phyloP scores from a whole-genome alignment of 805 yeast species.

The Starmerella tilneyi region DNA sequence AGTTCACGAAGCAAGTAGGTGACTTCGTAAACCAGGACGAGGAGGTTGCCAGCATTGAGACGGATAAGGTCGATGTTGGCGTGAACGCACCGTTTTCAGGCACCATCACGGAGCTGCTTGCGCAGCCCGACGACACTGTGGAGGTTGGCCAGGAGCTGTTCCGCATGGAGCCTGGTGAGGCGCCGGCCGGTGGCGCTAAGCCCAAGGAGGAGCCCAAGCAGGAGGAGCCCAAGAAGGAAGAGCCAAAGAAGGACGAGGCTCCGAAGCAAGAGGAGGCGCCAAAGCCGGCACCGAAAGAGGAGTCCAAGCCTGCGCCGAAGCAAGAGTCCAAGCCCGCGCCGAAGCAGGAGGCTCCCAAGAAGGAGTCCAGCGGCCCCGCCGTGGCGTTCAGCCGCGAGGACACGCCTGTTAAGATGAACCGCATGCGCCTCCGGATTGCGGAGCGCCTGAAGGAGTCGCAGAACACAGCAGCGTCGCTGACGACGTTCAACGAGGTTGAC shows the following conservation, averaged over 20 bases:
- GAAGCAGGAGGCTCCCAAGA: neutral
- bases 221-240: constrained; percentile 31
- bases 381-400: constrained; percentile 64
- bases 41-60: constrained; percentile 90
- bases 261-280: constrained; percentile 31
- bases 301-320: constrained; percentile 29
- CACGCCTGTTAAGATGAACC: constrained; percentile 93
- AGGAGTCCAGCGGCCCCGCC: constrained; percentile 32
- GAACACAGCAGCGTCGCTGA: constrained; percentile 95
- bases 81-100: constrained; percentile 92
- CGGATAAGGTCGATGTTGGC: constrained; percentile 95
- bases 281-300: constrained; percentile 27
- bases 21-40: constrained; percentile 82
- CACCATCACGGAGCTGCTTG: constrained; percentile 74
- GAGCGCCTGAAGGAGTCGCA: constrained; percentile 98
- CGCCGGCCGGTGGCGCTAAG: constrained; percentile 46
- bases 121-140: constrained; percentile 80
- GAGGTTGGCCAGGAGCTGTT: constrained; percentile 89
- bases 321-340: no score
- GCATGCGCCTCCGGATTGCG: constrained; percentile 98
- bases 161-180: constrained; percentile 69
- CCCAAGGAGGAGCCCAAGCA: constrained; percentile 25
- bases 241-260: constrained; percentile 30
- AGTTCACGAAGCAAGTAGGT: constrained; percentile 55
- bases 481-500: constrained; percentile 97